Conservation (phyloP, 257 asterid species). For the Sherardia arvensis region DNA sequence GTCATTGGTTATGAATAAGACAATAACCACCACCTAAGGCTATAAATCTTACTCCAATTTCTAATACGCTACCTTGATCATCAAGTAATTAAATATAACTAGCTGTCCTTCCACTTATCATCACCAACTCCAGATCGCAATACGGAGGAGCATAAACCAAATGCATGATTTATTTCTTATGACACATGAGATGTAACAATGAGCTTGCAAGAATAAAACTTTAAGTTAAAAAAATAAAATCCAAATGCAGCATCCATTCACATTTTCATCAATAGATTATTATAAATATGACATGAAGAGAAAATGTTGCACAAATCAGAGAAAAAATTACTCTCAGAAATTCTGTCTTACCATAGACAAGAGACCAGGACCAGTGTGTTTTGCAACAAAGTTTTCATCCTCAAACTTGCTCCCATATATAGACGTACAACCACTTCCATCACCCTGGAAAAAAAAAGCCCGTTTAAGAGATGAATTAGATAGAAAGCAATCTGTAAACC, state of each 20-base stretch:
- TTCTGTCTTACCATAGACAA: constrained; percentile 64
- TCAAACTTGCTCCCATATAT: constrained; percentile 91
- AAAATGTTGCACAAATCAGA: background rate
- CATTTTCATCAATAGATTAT: background rate
- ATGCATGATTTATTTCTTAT: background rate
- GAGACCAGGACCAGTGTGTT: constrained; percentile 97
- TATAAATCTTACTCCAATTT: too few species aligned
- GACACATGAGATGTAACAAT: background rate
- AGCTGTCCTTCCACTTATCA: background rate
- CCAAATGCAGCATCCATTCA: background rate
- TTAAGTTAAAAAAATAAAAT: background rate
- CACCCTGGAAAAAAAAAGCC: constrained; percentile 56
- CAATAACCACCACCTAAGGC: background rate
- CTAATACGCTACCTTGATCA: background rate
- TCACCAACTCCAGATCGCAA: background rate
- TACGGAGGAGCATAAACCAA: background rate
- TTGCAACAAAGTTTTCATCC: constrained; percentile 89
- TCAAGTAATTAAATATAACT: background rate
- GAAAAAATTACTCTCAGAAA: background rate
- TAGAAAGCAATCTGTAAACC: background rate
- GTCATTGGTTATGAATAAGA: too few species aligned
- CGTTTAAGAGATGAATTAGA: constrained; percentile 5
- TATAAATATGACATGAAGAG: background rate
- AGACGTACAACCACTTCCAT: constrained; percentile 90
- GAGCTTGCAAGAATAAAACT: background rate